Evolutionary conservation across 2,329 filamentous ascomycete species (phyloP), one percentile per base, ranked within the genome.

Genomic region (Penicillium sp.): DNA sequence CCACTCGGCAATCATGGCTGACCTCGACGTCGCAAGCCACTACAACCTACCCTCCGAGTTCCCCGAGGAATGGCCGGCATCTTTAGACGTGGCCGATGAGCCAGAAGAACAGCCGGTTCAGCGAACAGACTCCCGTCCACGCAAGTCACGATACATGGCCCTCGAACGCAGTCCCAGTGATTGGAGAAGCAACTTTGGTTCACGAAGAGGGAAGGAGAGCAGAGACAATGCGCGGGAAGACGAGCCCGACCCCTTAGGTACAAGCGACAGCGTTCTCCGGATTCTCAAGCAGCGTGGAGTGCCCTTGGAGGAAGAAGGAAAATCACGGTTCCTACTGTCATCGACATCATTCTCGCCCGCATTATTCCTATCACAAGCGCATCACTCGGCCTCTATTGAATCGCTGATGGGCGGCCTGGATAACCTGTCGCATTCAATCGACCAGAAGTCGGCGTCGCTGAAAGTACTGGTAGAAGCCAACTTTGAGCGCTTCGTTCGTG

Each of bases 401-500:
- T 85, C 86, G 44, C 80, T 99, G 1, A 80, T 96, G 13, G 80
- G 84, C 46, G 95, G 94, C 3, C 83, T 99, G 21, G 89, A 96
- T 63, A 86, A 89, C 56, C 83, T 99, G 21, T 94, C 91, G 18
- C 84, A 85, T 58, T 97, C 93, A 1, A 99, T 99, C 67, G 94
- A 97, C 67, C 90, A 97, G 75, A 99, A 99, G 74, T 97, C 93
- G 0, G 94, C 93, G 0, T 97, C 92, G 4, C 82, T 99, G 58
- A 99, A 99, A 71, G 89, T 96, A 12, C 82, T 99, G 18, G 94
- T 99, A 25, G 94, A 99, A 73, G 93, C 90, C 60, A 99, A 99
- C 72, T 99, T 99, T 70, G 95, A 99, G 75, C 88, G 93, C 62
- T 99, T 99, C 77, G 94, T 99, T 53, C 88, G 91, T 60, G 94